These are phyloP conservation scores for Codiaeum variegatum DNA, from an alignment of 441 rosid species.

Conservation along the genomic window DNA sequence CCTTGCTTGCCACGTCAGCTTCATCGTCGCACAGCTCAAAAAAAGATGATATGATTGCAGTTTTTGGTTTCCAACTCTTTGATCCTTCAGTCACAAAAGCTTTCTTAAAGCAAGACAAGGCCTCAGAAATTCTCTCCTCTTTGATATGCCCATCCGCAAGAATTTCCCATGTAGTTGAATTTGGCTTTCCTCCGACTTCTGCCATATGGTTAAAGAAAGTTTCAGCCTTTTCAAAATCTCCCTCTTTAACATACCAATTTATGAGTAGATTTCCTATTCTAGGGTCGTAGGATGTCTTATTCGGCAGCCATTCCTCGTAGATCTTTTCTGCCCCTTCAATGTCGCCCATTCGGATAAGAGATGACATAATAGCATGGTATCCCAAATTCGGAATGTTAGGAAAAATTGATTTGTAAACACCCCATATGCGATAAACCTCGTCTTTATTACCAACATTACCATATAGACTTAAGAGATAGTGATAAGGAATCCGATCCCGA, in stretches of 20 bases:
- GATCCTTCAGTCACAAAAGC: conserved; percentile 61
- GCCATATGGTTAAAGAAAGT: conserved; percentile 53
- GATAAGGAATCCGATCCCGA: conserved; percentile 77
- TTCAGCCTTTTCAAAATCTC: conserved; percentile 58
- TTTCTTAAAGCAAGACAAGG: conserved; percentile 61
- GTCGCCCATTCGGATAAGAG: conserved; percentile 61
- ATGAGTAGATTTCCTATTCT: conserved; percentile 79
- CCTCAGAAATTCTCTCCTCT: conserved; percentile 48
- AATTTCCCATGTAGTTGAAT: conserved; percentile 72
- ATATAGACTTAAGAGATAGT: conserved; percentile 77
- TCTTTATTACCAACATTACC: conserved; percentile 68
- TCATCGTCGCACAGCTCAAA: conserved; percentile 57
- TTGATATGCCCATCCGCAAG: conserved; percentile 68
- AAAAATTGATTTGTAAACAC: conserved; percentile 66
- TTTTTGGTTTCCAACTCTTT: conserved; percentile 76
- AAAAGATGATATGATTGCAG: conserved; percentile 42
- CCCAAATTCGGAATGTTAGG: conserved; percentile 79
- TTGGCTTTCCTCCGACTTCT: conserved; percentile 79
- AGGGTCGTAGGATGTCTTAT: conserved; percentile 69
- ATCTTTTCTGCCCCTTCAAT: conserved; percentile 70
- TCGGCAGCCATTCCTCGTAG: conserved; percentile 73
- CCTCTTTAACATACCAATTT: conserved; percentile 51
- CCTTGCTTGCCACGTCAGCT: conserved; percentile 37
- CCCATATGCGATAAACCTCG: conserved; percentile 76
- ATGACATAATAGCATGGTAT: conserved; percentile 76